A percentile compares a stretch with the other conserved stretches of the same genome.
phyloP scores from a whole-genome alignment of 441 rosid species.

The California macrophylla region DNA sequence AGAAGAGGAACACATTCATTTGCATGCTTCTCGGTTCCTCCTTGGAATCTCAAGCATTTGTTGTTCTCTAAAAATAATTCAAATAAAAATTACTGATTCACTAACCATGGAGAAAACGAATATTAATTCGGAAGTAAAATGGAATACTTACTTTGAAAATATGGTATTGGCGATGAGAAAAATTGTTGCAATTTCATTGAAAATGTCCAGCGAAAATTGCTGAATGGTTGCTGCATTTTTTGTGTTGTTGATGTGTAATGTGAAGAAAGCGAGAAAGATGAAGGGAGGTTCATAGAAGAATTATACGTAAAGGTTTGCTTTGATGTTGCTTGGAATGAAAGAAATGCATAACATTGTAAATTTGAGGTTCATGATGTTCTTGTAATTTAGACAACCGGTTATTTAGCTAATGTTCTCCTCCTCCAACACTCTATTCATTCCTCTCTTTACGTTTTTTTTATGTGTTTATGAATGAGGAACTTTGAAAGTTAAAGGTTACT shows the following conservation, averaged over 20 bases:
- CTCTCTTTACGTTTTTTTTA: no score
- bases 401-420: neutral
- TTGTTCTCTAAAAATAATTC: neutral
- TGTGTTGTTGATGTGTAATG: neutral
- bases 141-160: neutral
- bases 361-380: neutral
- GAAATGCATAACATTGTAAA: neutral
- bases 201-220: no score
- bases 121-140: no score
- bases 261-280: neutral
- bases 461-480: no score
- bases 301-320: neutral
- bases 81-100: neutral
- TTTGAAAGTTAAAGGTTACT: no score
- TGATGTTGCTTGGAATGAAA: neutral
- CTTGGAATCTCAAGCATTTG: neutral
- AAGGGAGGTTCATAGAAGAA: neutral
- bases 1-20: neutral
- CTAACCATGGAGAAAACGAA: neutral
- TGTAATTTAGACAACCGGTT: neutral
- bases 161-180: neutral
- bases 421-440: neutral
- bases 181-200: neutral
- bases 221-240: neutral
- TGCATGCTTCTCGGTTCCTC: neutral